Evolutionary conservation across 164 flowering plant genomes (phyloP).

Genomic region (Tetracentron sinense): DNA sequence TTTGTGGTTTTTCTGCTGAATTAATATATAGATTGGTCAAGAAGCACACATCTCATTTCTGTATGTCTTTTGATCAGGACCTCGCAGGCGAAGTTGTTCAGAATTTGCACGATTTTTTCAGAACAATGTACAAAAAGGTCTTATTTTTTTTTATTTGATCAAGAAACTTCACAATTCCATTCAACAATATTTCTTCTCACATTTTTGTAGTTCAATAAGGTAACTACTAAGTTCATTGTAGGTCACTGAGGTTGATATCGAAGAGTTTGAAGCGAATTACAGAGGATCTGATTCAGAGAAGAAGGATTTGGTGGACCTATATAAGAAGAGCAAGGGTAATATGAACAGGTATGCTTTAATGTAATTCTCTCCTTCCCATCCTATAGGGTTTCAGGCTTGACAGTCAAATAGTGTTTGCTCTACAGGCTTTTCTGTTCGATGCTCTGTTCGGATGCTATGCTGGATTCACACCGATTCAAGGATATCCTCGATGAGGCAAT

Average conservation of each 20-base stretch:
- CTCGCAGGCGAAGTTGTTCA: conserved; percentile 71
- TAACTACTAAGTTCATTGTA: conserved; percentile 17
- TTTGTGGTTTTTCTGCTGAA: not conserved
- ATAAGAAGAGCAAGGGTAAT: conserved; percentile 72
- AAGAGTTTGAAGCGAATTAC: conserved; percentile 90
- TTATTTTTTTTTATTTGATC: not conserved
- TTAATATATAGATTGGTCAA: not conserved
- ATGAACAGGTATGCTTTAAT: conserved; percentile 63
- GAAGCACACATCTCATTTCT: not conserved
- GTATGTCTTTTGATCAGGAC: conserved; percentile 42
- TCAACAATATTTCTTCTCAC: too few relatives aligned
- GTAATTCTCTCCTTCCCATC: not conserved
- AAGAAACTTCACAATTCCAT: not conserved
- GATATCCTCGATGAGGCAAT: conserved; percentile 87
- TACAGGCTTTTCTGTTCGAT: conserved; percentile 92
- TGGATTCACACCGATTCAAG: conserved; percentile 96
- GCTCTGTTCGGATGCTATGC: conserved; percentile 89
- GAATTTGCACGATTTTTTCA: conserved; percentile 66
- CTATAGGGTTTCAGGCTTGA: not conserved
- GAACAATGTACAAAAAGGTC: conserved; percentile 84
- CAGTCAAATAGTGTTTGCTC: conserved; percentile 3
- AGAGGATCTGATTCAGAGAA: conserved; percentile 91
- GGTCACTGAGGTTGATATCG: conserved; percentile 94
- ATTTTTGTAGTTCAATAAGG: not conserved
- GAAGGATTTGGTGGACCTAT: conserved; percentile 77